A percentile compares a stretch with the other conserved stretches of the same genome.
phyloP scores from a whole-genome alignment of 257 asterid genomes.

The Jacaranda copaia region DNA sequence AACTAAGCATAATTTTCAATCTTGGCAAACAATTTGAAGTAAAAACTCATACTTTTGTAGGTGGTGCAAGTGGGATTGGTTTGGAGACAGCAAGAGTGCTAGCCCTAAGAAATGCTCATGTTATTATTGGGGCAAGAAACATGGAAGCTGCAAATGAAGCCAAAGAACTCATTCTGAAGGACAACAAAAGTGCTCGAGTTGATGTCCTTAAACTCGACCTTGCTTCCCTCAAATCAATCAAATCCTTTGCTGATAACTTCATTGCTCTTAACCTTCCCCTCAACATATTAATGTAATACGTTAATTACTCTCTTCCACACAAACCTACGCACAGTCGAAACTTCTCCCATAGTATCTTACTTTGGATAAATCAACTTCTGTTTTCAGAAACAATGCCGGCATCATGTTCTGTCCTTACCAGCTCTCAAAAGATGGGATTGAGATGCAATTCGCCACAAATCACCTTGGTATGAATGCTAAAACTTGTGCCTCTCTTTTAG shows the following conservation, averaged over 20 bases:
- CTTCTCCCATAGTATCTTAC: too few species aligned
- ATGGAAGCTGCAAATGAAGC: slow-evolving; percentile 80
- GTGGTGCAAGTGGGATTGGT: slow-evolving; percentile 94
- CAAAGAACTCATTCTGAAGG: slow-evolving; percentile 55
- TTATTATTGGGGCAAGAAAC: slow-evolving; percentile 84
- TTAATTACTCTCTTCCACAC: neutral
- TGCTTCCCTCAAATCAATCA: slow-evolving; percentile 66
- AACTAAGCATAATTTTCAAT: neutral
- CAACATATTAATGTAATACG: slow-evolving; percentile 75
- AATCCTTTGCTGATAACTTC: slow-evolving; percentile 69
- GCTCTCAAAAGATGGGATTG: slow-evolving; percentile 82
- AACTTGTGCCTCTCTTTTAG: neutral
- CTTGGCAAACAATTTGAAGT: neutral
- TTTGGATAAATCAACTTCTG: neutral
- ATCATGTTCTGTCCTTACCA: slow-evolving; percentile 87
- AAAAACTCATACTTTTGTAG: slow-evolving; percentile 40
- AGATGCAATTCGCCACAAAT: slow-evolving; percentile 93
- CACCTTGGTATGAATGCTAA: slow-evolving; percentile 71
- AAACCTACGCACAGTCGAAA: too few species aligned
- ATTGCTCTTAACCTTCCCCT: slow-evolving; percentile 75
- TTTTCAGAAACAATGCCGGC: slow-evolving; percentile 92
- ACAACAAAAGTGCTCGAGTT: slow-evolving; percentile 56
- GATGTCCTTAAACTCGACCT: slow-evolving; percentile 80
- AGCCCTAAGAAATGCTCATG: slow-evolving; percentile 73
- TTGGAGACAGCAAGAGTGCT: slow-evolving; percentile 82